Conservation (phyloP, 208 protist species). For the Crithidia bombi region DNA sequence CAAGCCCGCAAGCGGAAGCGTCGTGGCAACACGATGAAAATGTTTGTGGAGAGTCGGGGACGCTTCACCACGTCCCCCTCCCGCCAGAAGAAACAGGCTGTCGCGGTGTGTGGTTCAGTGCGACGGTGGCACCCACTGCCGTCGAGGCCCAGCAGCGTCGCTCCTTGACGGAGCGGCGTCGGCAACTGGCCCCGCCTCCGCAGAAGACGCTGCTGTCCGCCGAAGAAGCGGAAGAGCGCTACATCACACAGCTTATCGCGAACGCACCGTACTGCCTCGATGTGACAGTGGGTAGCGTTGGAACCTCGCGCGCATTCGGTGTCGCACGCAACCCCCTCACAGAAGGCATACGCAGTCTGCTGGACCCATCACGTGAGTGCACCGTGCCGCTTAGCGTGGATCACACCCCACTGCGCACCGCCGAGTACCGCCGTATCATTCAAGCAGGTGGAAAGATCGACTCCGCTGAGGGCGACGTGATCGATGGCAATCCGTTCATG, state of each 20-base stretch:
- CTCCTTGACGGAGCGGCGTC: constrained; percentile 13
- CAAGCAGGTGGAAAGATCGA: constrained; percentile 65
- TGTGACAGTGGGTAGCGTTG: constrained; percentile 63
- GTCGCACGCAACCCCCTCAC: constrained; percentile 63
- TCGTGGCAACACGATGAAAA: no score
- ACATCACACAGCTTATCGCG: constrained; percentile 13
- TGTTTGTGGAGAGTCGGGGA: neutral
- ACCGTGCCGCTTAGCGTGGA: constrained; percentile 75
- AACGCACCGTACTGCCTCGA: constrained; percentile 59
- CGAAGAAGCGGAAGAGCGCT: constrained; percentile 25
- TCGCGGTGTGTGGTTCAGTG: constrained; percentile 79
- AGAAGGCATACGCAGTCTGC: constrained; percentile 36
- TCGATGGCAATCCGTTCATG: constrained; percentile 77
- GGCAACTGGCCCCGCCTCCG: constrained; percentile 36
- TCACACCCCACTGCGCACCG: constrained; percentile 57
- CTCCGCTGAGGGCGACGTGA: constrained; percentile 48
- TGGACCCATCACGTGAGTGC: constrained; percentile 60
- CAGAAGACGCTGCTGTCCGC: constrained; percentile 32
- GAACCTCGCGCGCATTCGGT: constrained; percentile 78
- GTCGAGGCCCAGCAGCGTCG: constrained; percentile 40
- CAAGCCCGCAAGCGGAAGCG: no score
- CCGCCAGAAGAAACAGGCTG: constrained; percentile 50
- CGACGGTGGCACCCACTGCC: constrained; percentile 49
- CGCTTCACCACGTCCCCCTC: neutral
- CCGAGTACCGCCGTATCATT: constrained; percentile 72